Evolutionary conservation across 345 rosid genomes (phyloP), one percentile per base, ranked within the genome.

Genomic region (Gossypium longicalyx): DNA sequence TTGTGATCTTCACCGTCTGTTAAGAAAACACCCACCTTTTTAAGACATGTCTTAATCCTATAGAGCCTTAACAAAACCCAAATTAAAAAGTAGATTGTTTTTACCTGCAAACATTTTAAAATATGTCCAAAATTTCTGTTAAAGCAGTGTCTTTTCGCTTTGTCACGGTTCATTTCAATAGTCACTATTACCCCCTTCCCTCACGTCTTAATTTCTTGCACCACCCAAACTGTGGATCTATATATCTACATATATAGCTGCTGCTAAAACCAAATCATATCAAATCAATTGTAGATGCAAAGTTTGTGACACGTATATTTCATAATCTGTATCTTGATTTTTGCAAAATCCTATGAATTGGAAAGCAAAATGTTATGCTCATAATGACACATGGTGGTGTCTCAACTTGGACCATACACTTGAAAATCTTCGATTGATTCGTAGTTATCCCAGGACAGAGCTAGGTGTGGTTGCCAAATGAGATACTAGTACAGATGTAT

Each of bases 391-490:
- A 52, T 70, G 60, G 10, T 70, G 2, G 25, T 29, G 60, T 70
- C 73, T 70, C 73, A n/a, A 29, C 57, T 3, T 48, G 58, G 44
- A 19, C 57, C 58, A 68, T 23, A 20, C 11, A 15, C 72, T 17
- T 70, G 60, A 70, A 70, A 29, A 70, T 70, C 73, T 29, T 67
- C 11, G 47, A 29, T 52, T 29, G 73, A 70, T 70, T 70, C 73
- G 61, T 29, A 17, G 73, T 52, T 70, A 70, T 52, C 73, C 59
- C 15, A 17, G 72, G 72, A 51, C 45, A 69, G 59, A 69, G 60
- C 72, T 25, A 29, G 73, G 9, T 51, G 73, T 52, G 73, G 60
- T 27, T 51, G 11, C 15, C 23, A 51, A 69, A 52, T n/a, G 47
- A 52, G 59, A 27, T 69, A 47, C 72, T 69, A 27, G 45, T 29